Base-by-base conservation (phyloP, 805 yeast species). In the Alloascoidea africana region DNA sequence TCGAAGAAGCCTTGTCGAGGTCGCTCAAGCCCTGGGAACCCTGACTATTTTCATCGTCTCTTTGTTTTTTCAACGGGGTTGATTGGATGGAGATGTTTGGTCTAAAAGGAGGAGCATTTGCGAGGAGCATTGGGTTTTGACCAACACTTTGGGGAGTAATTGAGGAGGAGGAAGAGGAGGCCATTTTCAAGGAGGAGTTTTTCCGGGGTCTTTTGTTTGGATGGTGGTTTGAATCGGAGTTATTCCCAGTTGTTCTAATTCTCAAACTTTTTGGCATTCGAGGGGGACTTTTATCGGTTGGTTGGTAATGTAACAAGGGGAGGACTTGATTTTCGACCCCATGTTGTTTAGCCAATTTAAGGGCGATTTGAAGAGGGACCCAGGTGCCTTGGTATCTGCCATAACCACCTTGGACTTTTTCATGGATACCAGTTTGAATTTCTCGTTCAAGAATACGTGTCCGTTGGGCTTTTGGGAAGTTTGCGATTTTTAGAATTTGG, bases 381-480 rank as follows among this genome's bases (percentile, higher is more conserved):
- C 96, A 87, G 2, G 96, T 87, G 14, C 96, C 96, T 56, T 89
- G 97, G 56, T 86, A 89, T 52, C 87, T 78, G 38, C 97, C 97
- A 54, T 86, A 87, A 2, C 97, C 97, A 43, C 97, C 97, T 56
- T 87, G 97, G 16, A 87, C 85, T 55, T 89, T 89, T 50, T 87
- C 96, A 54, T 87, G 96, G 14, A 65, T 59, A 3, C 94, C 94
- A 33, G 69, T 70, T 52, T 89, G 96, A n/a, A 89, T 94, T 44
- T 87, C 96, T 49, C 80, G 75, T 54, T 87, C 97, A 47, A 87
- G 66, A 43, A 87, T 85, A 48, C 94, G 77, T 14, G 96, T 87
- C 46, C 97, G 63, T 55, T 82, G 85, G 1, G 96, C 95, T 58
- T 87, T 87, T 42, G 96, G 94, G 55, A 86, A 86, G 53, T 82